A percentile compares a stretch with the other conserved stretches of the same genome.
Evolutionary conservation across 768 basidiomycete genomes (phyloP).

Genomic region (Floccularia luteovirens): DNA sequence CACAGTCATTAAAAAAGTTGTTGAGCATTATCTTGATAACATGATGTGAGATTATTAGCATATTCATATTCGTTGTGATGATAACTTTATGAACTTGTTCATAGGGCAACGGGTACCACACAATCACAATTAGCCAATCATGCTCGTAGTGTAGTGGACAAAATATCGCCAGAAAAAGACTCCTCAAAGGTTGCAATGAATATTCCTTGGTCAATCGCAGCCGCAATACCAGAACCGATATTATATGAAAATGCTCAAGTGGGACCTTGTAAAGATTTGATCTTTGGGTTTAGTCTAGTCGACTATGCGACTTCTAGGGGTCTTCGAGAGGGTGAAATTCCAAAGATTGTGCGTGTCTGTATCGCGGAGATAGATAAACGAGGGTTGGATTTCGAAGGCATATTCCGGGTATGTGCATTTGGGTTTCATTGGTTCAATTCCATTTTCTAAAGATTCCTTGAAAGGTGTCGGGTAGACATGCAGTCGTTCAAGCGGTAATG

Average conservation of each 20-base stretch:
- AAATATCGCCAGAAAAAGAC: conserved; percentile 68
- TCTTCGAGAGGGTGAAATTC: conserved; percentile 64
- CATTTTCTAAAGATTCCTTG: not conserved
- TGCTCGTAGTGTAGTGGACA: conserved; percentile 50
- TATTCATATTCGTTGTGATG: not conserved
- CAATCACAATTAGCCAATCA: conserved; percentile 69
- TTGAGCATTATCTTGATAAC: conserved; percentile 76
- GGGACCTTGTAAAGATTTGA: conserved; percentile 81
- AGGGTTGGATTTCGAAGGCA: conserved; percentile 73
- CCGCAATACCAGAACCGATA: conserved; percentile 61
- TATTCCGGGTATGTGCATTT: conserved; percentile 54
- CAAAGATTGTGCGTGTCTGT: conserved; percentile 76
- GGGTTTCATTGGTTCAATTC: not conserved
- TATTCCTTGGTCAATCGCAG: conserved; percentile 56
- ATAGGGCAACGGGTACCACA: conserved; percentile 70
- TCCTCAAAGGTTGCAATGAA: conserved; percentile 43
- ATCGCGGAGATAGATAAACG: conserved; percentile 77
- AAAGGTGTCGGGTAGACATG: conserved; percentile 80
- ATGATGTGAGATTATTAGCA: conserved; percentile 44
- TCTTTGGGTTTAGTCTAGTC: conserved; percentile 82
- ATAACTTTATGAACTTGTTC: conserved; percentile 1
- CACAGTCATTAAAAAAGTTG: conserved; percentile 47
- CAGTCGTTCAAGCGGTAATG: conserved; percentile 72
- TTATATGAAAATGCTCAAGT: conserved; percentile 75
- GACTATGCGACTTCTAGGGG: conserved; percentile 84